A percentile compares a stretch with the other conserved stretches of the same genome.
phyloP scores from a whole-genome alignment of 257 asterid species.

The Capsicum baccatum region DNA sequence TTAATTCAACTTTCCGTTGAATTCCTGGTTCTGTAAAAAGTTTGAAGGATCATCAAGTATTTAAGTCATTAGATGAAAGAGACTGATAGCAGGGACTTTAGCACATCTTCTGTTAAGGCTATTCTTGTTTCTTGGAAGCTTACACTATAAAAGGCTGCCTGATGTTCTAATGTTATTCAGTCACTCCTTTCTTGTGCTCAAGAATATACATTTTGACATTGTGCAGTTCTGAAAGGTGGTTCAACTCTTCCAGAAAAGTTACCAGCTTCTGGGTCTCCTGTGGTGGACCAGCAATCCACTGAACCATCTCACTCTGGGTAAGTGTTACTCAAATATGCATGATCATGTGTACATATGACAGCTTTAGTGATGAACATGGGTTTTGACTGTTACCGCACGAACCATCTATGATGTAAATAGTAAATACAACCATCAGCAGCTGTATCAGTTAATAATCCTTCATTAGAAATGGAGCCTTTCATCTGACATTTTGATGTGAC shows the following conservation, averaged over 20 bases:
- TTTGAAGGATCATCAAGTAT: background rate
- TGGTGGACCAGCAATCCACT: constrained; percentile 67
- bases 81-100: constrained; percentile 17
- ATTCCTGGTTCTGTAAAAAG: background rate
- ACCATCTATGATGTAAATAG: background rate
- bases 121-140: constrained; percentile 4
- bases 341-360: background rate
- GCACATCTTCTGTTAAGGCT: background rate
- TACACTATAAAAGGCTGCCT: background rate
- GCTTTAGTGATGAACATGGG: background rate
- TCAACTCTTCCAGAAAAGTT: constrained; percentile 85
- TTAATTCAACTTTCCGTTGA: background rate
- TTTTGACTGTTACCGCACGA: background rate
- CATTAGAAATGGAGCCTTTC: background rate
- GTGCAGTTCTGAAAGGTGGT: constrained; percentile 90
- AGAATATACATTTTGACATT: constrained; percentile 24
- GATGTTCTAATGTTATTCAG: background rate
- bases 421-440: background rate
- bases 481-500: background rate
- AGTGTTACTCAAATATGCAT: constrained; percentile 38
- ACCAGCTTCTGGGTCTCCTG: constrained; percentile 66
- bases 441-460: constrained; percentile 11
- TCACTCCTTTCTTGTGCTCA: constrained; percentile 4
- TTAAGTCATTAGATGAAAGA: background rate
- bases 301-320: constrained; percentile 84